Evolutionary conservation across 2,329 filamentous ascomycete genomes (phyloP).

Genomic region (Trichoderma gracile): DNA sequence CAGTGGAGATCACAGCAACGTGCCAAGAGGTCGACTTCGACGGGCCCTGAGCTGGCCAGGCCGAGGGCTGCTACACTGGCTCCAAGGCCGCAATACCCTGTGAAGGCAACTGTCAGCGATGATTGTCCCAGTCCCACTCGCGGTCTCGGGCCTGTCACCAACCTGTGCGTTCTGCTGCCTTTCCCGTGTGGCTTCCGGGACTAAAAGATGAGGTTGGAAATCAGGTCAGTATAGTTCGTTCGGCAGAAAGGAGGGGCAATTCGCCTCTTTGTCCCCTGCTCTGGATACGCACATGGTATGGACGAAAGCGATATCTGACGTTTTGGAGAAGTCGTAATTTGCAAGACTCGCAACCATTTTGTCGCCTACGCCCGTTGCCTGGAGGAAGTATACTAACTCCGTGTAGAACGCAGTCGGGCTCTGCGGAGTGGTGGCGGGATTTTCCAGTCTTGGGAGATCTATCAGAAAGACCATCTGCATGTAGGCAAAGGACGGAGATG

Average conservation of each 20-base stretch:
- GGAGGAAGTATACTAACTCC: slow-evolving; percentile 70
- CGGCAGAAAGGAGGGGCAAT: neutral
- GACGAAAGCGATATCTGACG: slow-evolving; percentile 73
- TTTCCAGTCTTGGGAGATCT: slow-evolving; percentile 70
- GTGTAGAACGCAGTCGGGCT: slow-evolving; percentile 58
- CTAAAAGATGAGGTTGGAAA: slow-evolving; percentile 32
- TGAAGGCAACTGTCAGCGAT: slow-evolving; percentile 30
- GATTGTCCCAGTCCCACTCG: slow-evolving; percentile 12
- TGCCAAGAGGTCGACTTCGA: slow-evolving; percentile 75
- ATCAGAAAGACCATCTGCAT: slow-evolving; percentile 80
- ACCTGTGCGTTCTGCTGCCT: slow-evolving; percentile 37
- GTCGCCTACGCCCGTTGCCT: slow-evolving; percentile 64
- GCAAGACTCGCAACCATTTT: slow-evolving; percentile 67
- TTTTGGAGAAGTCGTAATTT: slow-evolving; percentile 80
- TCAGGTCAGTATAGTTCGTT: neutral
- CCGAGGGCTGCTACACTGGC: slow-evolving; percentile 65
- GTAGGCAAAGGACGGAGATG: slow-evolving; percentile 27
- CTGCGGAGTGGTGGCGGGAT: slow-evolving; percentile 33
- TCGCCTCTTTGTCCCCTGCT: neutral
- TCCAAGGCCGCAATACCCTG: slow-evolving; percentile 74
- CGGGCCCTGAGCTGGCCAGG: slow-evolving; percentile 52
- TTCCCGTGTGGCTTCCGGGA: slow-evolving; percentile 40
- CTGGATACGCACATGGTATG: slow-evolving; percentile 69
- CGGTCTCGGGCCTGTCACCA: slow-evolving; percentile 28
- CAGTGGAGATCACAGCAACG: slow-evolving; percentile 19